Conservation (phyloP, 2,329 filamentous ascomycete species). For the Exophiala bonariae region DNA sequence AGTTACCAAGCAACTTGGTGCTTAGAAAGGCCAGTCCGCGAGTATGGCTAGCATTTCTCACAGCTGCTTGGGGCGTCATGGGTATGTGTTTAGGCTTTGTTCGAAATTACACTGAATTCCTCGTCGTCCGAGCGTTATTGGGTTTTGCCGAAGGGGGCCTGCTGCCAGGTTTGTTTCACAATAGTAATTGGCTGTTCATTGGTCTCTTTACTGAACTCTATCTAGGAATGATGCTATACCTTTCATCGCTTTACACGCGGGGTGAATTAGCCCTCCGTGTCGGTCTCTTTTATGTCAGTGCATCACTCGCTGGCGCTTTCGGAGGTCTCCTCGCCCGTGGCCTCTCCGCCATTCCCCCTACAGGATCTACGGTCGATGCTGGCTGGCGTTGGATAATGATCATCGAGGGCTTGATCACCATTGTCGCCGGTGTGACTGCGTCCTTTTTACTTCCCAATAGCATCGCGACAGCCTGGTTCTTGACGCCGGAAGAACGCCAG, state of each 20-base stretch:
- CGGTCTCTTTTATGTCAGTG: constrained; percentile 89
- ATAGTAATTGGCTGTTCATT: too few species aligned
- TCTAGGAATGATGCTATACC: too few species aligned
- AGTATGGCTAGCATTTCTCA: constrained; percentile 47
- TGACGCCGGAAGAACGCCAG: constrained; percentile 67
- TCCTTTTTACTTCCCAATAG: constrained; percentile 73
- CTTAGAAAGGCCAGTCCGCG: constrained; percentile 41
- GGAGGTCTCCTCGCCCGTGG: constrained; percentile 62
- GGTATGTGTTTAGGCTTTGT: constrained; percentile 19
- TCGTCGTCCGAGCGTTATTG: constrained; percentile 49
- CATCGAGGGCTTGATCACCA: constrained; percentile 36
- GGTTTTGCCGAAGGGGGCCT: constrained; percentile 44
- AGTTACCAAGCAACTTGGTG: not conserved
- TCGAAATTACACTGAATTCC: constrained; percentile 44
- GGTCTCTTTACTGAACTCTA: constrained; percentile 31
- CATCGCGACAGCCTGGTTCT: constrained; percentile 72
- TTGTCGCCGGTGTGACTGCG: constrained; percentile 27
- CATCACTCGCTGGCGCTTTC: constrained; percentile 62
- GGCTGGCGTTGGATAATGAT: constrained; percentile 24
- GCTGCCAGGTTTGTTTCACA: constrained; percentile 44
- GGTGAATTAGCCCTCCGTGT: constrained; percentile 78
- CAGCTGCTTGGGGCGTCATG: constrained; percentile 25
- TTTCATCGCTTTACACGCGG: too few species aligned
- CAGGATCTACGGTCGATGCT: constrained; percentile 57
- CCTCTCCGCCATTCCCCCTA: constrained; percentile 61